phyloP scores from a whole-genome alignment of 208 protist species.

The Crithidia expoeki region DNA sequence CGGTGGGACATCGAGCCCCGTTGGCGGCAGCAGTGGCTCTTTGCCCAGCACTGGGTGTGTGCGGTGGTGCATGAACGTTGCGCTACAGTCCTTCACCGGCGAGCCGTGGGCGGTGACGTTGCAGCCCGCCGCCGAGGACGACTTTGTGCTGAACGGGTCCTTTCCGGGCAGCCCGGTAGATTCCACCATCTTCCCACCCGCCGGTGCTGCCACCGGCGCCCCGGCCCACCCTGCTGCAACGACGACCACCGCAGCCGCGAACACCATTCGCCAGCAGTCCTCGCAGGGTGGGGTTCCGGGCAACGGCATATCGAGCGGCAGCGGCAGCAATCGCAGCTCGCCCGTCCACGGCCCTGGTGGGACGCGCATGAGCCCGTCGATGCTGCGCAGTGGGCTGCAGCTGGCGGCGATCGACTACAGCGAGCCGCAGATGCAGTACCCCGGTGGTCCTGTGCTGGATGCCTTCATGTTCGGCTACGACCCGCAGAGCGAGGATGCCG shows the following conservation, averaged over 20 bases:
- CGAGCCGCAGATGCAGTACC: conserved; percentile 34
- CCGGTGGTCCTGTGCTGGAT: conserved; percentile 29
- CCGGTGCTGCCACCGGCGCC: background rate
- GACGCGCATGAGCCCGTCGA: conserved; percentile 33
- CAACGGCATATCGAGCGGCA: conserved; percentile 6
- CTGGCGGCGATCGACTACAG: conserved; percentile 41
- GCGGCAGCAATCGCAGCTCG: conserved; percentile 18
- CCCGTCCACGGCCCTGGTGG: conserved; percentile 23
- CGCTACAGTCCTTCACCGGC: conserved; percentile 73
- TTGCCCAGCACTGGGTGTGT: conserved; percentile 42
- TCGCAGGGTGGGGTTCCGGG: conserved; percentile 4
- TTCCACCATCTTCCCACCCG: conserved; percentile 1
- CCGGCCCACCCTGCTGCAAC: conserved; percentile 18
- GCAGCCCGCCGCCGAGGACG: conserved; percentile 34
- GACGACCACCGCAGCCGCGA: conserved; percentile 25
- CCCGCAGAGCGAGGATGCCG: conserved; percentile 43
- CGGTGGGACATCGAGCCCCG: conserved; percentile 16
- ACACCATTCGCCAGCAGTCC: conserved; percentile 23
- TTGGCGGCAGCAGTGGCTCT: conserved; percentile 10
- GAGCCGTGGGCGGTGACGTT: conserved; percentile 76
- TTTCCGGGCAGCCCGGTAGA: conserved; percentile 24
- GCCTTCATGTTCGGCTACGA: conserved; percentile 33
- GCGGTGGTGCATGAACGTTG: conserved; percentile 81
- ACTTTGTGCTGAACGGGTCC: conserved; percentile 26
- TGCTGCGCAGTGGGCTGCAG: conserved; percentile 46